Conservation (phyloP, 2,329 filamentous ascomycete genomes). For the Pezicula neosporulosa region DNA sequence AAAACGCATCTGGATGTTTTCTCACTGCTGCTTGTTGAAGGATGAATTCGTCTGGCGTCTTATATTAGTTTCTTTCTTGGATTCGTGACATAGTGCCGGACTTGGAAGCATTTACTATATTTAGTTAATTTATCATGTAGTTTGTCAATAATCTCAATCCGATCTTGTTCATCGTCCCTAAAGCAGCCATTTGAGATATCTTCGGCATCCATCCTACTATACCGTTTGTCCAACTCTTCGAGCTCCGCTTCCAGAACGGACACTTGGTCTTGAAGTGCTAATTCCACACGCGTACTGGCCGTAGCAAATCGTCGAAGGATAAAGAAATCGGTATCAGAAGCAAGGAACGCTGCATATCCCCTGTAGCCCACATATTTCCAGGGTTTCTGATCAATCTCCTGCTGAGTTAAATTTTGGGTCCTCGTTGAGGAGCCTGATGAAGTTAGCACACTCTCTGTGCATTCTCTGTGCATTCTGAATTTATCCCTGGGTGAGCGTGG, state of each 20-base stretch:
- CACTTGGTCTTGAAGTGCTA: too few relatives aligned
- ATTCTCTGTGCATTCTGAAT: too few relatives aligned
- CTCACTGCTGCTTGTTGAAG: conserved; percentile 19
- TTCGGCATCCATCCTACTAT: conserved; percentile 11
- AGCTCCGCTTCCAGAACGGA: conserved; percentile 26
- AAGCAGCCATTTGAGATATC: conserved; percentile 27
- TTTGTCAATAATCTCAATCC: conserved; percentile 11
- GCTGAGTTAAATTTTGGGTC: neutral
- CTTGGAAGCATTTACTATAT: conserved; percentile 24
- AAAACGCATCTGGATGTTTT: conserved; percentile 11
- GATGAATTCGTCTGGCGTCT: conserved; percentile 26
- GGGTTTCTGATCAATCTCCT: neutral
- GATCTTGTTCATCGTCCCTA: conserved; percentile 20
- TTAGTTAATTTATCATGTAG: conserved; percentile 12
- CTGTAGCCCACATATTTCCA: neutral
- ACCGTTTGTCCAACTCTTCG: conserved; percentile 19
- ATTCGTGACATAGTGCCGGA: neutral
- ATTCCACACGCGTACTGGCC: neutral
- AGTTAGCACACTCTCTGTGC: too few relatives aligned
- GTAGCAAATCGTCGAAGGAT: neutral
- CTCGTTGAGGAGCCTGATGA: too few relatives aligned
- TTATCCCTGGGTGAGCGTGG: too few relatives aligned
- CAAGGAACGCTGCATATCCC: neutral
- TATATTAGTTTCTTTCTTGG: neutral
- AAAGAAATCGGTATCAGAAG: neutral